phyloP scores from a whole-genome alignment of 2,329 filamentous ascomycete species.

The Trichoderma brevicompactum region DNA sequence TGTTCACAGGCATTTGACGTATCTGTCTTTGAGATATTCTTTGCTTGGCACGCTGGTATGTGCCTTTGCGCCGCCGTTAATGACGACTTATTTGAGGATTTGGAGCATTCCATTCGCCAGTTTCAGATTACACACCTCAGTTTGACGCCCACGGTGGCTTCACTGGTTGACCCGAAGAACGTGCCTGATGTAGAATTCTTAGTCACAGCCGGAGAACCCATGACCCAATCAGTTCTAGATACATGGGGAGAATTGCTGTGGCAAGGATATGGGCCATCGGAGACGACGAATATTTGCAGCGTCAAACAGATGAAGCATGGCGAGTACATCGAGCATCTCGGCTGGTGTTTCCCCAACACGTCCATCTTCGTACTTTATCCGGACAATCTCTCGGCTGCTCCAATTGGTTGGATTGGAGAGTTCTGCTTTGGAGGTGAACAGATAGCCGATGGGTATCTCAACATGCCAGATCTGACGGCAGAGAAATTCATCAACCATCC shows the following conservation, averaged over 20 bases:
- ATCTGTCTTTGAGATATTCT: conserved; percentile 90
- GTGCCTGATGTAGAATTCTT: conserved; percentile 75
- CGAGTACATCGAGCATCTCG: conserved; percentile 76
- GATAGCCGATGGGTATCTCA: conserved; percentile 75
- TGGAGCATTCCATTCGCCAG: conserved; percentile 67
- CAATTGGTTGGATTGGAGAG: conserved; percentile 76
- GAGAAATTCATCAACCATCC: conserved; percentile 72
- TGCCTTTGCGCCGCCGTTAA: conserved; percentile 77
- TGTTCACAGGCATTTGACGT: conserved; percentile 87
- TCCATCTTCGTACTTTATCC: conserved; percentile 67
- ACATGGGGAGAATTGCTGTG: conserved; percentile 73
- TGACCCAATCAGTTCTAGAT: conserved; percentile 72
- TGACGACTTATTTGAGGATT: conserved; percentile 72
- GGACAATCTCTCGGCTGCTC: conserved; percentile 57
- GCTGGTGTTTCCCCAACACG: conserved; percentile 73
- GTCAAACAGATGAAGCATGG: conserved; percentile 63
- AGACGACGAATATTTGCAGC: conserved; percentile 87
- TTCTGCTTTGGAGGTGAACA: conserved; percentile 87
- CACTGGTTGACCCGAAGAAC: conserved; percentile 68
- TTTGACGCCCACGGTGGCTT: conserved; percentile 82
- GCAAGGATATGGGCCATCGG: conserved; percentile 83
- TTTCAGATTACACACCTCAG: conserved; percentile 78
- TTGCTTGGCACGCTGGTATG: conserved; percentile 77
- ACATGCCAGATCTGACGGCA: conserved; percentile 63
- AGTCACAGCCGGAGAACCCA: conserved; percentile 79